phyloP scores from a whole-genome alignment of 2,329 filamentous ascomycete species.

The Xylogone sp. region DNA sequence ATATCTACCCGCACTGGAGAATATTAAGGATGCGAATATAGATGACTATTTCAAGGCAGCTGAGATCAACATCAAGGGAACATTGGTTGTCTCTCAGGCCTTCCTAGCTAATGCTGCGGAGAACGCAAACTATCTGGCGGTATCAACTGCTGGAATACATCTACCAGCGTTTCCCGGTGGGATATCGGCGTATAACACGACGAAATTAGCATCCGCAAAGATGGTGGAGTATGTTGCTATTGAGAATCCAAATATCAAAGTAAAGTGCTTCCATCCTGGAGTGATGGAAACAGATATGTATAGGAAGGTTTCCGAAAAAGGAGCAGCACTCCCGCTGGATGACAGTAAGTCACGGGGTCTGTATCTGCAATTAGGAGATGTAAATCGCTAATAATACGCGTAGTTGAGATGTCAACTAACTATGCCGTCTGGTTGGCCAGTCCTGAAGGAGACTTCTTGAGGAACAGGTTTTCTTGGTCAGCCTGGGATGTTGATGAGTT shows the following conservation, averaged over 20 bases:
- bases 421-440: constrained; percentile 7
- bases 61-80: constrained; percentile 9
- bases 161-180: neutral
- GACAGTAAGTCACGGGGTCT: constrained; percentile 4
- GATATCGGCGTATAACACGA: constrained; percentile 1
- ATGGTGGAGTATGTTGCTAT: constrained; percentile 4
- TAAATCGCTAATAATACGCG: neutral
- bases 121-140: constrained; percentile 3
- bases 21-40: constrained; percentile 3
- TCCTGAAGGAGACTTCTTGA: constrained; percentile 40
- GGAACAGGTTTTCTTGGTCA: constrained; percentile 39
- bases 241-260: constrained; percentile 7
- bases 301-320: constrained; percentile 1
- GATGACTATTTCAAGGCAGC: constrained; percentile 5
- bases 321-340: constrained; percentile 3
- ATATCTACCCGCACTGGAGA: constrained; percentile 5
- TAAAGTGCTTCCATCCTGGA: constrained; percentile 7
- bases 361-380: no score
- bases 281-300: constrained; percentile 6
- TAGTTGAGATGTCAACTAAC: constrained; percentile 7
- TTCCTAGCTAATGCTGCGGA: constrained; percentile 4
- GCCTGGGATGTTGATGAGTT: constrained; percentile 48
- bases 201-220: constrained; percentile 6
- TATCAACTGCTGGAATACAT: constrained; percentile 5
- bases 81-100: constrained; percentile 5